Evolutionary conservation across 495 filamentous ascomycete genomes (phyloP), one percentile per base, ranked within the genome.

Genomic region (Trichoderma asperelloides): DNA sequence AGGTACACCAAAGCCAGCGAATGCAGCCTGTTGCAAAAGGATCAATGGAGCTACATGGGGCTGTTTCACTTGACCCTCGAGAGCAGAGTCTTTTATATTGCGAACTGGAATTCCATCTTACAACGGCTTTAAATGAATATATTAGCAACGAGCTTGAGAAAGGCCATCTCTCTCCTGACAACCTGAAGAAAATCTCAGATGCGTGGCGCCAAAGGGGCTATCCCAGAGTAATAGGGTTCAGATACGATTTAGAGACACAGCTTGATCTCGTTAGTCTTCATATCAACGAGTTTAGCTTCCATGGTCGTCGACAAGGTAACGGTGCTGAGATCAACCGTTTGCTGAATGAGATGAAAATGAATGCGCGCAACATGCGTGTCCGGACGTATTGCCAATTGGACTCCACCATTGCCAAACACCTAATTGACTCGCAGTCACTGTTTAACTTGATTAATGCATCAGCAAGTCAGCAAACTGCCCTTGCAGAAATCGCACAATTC

Each of bases 231-330:
- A 67, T 78, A 43, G 73, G 76, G 15, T 82, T 81, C 71, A 78
- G 78, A 11, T 83, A 79, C 62, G 80, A 83, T 37, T 65, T 82
- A 8, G 80, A 83, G 72, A 83, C 80, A 0, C 80, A 83, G 71
- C 66, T 83, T 27, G 80, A 81, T 0, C 72, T 83, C 28, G 69
- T 81, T 16, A 64, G 68, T 4, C 65, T 72, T 27, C 80, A 82
- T 68, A 66, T 77, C 2, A 65, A 78, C 18, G 72, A 73, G 13
- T 81, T 83, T 71, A 75, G 74, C 62, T 83, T 83, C 72, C 77
- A 77, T 68, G 78, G 78, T 9, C 73, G 71, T 1, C 57, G 69
- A 1, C 67, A 74, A 12, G 70, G 75, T 1, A 67, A 74, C 9
- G 55, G 62, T 0, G 67, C 71, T 1, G 65, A 70, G 9, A 67